Conservation (phyloP, 1,139 yeast species). For the Taphrina flavorubra region DNA sequence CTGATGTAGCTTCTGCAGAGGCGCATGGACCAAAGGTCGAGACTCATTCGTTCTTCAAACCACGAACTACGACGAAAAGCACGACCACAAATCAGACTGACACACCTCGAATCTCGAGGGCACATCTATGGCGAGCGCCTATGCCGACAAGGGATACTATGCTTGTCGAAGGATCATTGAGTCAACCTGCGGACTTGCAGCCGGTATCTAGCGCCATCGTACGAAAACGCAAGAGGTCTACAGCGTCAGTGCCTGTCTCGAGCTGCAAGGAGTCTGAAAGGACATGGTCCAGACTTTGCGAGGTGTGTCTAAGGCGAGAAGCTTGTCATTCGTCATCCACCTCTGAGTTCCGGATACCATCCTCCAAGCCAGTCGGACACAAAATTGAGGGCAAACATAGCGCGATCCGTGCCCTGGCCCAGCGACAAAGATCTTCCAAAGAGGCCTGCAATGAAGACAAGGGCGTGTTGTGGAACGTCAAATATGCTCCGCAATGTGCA, state of each 20-base stretch:
- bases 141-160: conserved; percentile 12
- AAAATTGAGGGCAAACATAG: conserved; percentile 1
- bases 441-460: not conserved
- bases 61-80: conserved; percentile 2
- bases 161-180: not conserved
- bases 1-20: not conserved
- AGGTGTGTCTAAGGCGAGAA: not conserved
- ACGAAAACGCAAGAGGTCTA: conserved; percentile 2
- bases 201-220: not conserved
- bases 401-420: not conserved
- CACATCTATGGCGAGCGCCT: conserved; percentile 5
- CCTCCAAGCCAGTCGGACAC: not conserved
- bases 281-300: not conserved
- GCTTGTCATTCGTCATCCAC: not conserved
- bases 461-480: conserved; percentile 3
- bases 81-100: not conserved
- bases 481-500: conserved; percentile 31
- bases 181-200: not conserved
- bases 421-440: not conserved
- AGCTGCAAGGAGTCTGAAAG: not conserved
- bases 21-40: conserved; percentile 4
- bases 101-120: not conserved
- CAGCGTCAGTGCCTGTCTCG: not conserved
- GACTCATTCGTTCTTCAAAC: conserved; percentile 29
- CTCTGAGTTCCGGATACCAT: not conserved